phyloP scores from a whole-genome alignment of 768 basidiomycete species.

The Gymnopilus dilepis region DNA sequence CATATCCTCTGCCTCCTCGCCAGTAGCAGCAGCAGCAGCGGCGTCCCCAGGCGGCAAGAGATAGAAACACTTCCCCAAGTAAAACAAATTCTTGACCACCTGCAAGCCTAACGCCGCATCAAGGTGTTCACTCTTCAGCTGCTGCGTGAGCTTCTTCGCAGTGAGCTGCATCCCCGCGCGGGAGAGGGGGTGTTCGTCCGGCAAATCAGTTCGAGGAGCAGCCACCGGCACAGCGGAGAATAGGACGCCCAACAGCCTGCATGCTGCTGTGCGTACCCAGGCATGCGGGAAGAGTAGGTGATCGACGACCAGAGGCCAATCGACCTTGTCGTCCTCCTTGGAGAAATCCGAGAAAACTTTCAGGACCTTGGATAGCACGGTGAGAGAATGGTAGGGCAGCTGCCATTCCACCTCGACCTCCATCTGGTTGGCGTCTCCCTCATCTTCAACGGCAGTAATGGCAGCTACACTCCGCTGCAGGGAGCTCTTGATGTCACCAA shows the following conservation, averaged over 20 bases:
- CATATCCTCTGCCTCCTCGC: conserved; percentile 37
- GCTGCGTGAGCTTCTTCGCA: conserved; percentile 72
- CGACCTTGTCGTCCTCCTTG: conserved; percentile 49
- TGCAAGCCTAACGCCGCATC: conserved; percentile 79
- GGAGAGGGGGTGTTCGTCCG: conserved; percentile 54
- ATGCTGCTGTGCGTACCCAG: conserved; percentile 88
- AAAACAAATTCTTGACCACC: conserved; percentile 92
- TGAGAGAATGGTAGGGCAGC: conserved; percentile 79
- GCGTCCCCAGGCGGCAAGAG: conserved; percentile 41
- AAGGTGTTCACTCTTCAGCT: conserved; percentile 83
- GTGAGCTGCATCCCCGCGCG: conserved; percentile 63
- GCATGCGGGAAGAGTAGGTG: conserved; percentile 90
- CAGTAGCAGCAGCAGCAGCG: conserved; percentile 31
- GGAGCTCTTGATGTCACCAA: conserved; percentile 61
- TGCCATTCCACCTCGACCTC: conserved; percentile 78
- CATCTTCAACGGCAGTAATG: conserved; percentile 46
- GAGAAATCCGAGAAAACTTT: conserved; percentile 58
- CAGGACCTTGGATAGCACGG: conserved; percentile 66
- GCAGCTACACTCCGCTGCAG: conserved; percentile 49
- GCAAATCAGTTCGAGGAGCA: conserved; percentile 37
- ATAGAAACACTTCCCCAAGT: conserved; percentile 86
- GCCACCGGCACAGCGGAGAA: conserved; percentile 59
- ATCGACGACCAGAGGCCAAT: conserved; percentile 66
- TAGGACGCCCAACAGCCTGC: conserved; percentile 73
- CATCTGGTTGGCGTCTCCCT: conserved; percentile 46